Percentiles rank a stretch among this genome's conserved stretches.
Conservation (phyloP, 2,329 filamentous ascomycete genomes). For the Dactylellina cionopaga region DNA sequence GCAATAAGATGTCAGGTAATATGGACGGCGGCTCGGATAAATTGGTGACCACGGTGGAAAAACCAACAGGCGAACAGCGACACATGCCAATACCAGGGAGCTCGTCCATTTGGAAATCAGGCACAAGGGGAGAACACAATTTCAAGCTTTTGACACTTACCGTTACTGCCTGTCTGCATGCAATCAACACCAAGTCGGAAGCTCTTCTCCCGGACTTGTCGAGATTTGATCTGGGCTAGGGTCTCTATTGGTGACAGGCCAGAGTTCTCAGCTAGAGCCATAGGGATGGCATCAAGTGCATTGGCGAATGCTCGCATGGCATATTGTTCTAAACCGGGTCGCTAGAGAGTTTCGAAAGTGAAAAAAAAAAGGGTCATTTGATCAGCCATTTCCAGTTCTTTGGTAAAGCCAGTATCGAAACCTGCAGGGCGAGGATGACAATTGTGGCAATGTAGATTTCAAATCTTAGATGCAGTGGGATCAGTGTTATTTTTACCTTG, state of each 20-base stretch:
- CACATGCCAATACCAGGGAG: slow-evolving; percentile 18
- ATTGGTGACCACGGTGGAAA: slow-evolving; percentile 40
- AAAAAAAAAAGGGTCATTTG: slow-evolving; percentile 39
- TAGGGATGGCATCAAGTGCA: slow-evolving; percentile 89
- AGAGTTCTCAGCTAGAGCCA: slow-evolving; percentile 97
- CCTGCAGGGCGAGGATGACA: slow-evolving; percentile 11
- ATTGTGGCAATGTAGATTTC: slow-evolving; percentile 27
- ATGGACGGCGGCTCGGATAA: slow-evolving; percentile 53
- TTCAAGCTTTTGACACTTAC: slow-evolving; percentile 62
- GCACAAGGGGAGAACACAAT: slow-evolving; percentile 43
- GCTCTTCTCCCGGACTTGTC: slow-evolving; percentile 89
- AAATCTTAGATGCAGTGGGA: slow-evolving; percentile 20
- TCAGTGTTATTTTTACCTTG: slow-evolving; percentile 67
- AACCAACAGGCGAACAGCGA: slow-evolving; percentile 52
- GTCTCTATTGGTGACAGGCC: slow-evolving; percentile 96
- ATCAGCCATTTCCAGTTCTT: slow-evolving; percentile 51
- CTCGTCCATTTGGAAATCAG: slow-evolving; percentile 36
- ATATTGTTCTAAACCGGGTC: slow-evolving; percentile 96
- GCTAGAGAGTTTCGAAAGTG: slow-evolving; percentile 64
- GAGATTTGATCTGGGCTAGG: slow-evolving; percentile 91
- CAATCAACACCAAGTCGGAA: slow-evolving; percentile 90
- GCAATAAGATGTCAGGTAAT: slow-evolving; percentile 47
- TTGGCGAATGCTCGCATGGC: slow-evolving; percentile 98
- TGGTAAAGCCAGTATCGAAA: slow-evolving; percentile 44
- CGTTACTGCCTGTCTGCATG: slow-evolving; percentile 92